A percentile compares a stretch with the other conserved stretches of the same genome.
Evolutionary conservation across 2,329 filamentous ascomycete species (phyloP).

Genomic region (Ascochyta pisi): DNA sequence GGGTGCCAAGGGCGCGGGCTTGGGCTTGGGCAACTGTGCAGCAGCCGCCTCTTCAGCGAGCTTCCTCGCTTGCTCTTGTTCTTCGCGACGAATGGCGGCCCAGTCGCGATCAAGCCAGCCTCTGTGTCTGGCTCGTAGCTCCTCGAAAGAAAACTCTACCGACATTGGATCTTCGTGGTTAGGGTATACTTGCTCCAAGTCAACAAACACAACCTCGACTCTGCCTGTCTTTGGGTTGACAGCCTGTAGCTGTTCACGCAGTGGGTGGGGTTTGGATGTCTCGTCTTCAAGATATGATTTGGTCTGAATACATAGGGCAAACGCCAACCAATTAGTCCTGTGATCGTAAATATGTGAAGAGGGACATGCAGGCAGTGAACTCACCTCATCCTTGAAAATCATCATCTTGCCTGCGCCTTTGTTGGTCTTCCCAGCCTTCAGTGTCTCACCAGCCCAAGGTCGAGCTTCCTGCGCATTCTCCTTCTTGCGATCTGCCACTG

Average conservation of each 20-base stretch:
- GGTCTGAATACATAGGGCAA: constrained; percentile 60
- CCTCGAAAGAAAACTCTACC: constrained; percentile 88
- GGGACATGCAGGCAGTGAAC: constrained; percentile 53
- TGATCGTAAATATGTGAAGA: constrained; percentile 50
- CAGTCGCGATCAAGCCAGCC: constrained; percentile 69
- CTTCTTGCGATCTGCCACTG: constrained; percentile 86
- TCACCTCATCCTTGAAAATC: constrained; percentile 96
- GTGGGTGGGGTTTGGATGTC: constrained; percentile 63
- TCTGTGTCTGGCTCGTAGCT: constrained; percentile 78
- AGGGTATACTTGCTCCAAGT: constrained; percentile 85
- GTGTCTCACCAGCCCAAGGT: constrained; percentile 89
- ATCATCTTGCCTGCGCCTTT: constrained; percentile 79
- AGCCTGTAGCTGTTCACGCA: constrained; percentile 79
- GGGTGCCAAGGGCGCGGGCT: constrained; percentile 9
- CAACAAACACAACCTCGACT: constrained; percentile 85
- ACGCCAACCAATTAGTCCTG: constrained; percentile 85
- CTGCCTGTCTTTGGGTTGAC: constrained; percentile 83
- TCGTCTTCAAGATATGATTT: constrained; percentile 48
- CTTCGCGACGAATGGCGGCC: constrained; percentile 47
- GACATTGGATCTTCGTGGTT: constrained; percentile 69
- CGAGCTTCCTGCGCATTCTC: constrained; percentile 87
- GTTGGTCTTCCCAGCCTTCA: constrained; percentile 87
- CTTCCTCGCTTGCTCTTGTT: constrained; percentile 37
- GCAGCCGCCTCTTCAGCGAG: constrained; percentile 25
- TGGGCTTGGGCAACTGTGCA: constrained; percentile 18